Conservation (phyloP, 2,329 filamentous ascomycete genomes). For the Trichoderma koningiopsis region DNA sequence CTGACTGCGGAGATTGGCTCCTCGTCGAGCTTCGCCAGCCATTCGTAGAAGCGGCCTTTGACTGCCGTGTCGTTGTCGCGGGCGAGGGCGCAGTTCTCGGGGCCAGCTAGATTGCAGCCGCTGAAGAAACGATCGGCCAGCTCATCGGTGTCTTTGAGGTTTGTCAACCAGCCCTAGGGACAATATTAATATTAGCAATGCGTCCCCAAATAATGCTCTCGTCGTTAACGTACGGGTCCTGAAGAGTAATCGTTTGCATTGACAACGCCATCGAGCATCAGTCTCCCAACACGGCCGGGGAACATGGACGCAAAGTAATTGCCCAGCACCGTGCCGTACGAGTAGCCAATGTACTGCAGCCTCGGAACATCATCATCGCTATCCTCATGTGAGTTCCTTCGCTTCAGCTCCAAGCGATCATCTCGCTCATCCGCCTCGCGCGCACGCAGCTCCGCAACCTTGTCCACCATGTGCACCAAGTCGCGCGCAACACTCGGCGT, state of each 20-base stretch:
- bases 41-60: background rate
- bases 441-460: slow-evolving; percentile 38
- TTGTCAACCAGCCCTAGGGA: background rate
- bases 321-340: slow-evolving; percentile 45
- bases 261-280: slow-evolving; percentile 45
- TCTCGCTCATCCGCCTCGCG: background rate
- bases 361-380: background rate
- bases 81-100: background rate
- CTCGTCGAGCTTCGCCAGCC: background rate
- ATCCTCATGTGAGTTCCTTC: background rate
- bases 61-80: background rate
- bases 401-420: background rate
- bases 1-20: background rate
- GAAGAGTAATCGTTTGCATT: slow-evolving; percentile 42
- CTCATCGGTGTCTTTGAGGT: background rate
- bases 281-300: slow-evolving; percentile 41
- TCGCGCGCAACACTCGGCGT: slow-evolving; percentile 46
- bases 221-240: background rate
- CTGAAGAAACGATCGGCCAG: background rate
- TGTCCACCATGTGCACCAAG: slow-evolving; percentile 41
- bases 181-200: background rate
- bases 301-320: slow-evolving; percentile 43
- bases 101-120: background rate
- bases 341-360: slow-evolving; percentile 53
- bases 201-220: background rate